Base-by-base conservation (phyloP, 1,139 yeast genomes). In the Yamadazyma atlantica region DNA sequence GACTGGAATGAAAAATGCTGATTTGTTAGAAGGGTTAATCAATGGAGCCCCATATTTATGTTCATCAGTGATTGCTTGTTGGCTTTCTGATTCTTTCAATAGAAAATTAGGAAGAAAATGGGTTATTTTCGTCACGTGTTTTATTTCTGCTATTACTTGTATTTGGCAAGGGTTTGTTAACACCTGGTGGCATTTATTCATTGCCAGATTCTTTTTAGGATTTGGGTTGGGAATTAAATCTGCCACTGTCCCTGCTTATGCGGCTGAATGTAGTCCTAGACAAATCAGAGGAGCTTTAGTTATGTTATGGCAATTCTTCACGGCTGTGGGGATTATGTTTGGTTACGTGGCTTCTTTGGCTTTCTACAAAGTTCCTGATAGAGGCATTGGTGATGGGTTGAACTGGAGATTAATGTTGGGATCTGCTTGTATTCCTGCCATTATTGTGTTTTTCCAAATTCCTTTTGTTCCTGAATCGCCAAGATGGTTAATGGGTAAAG, bases 271-370 rank as follows among this genome's bases (percentile, higher is more conserved):
- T 57, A 69, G 88, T 4, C 95, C 95, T 2, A 80, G 85, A 29
- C 73, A 73, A 25, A 80, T 85, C 45, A 73, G 95, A 55, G 95
- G 95, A 44, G 79, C 89, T 4, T 65, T 86, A 45, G 89, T 85
- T 36, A 85, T 85, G 92, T 75, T 82, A 69, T 86, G 95, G 95
- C 95, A 86, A 64, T 76, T 84, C 59, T 85, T 85, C 75, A 86
- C 95, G 8, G 95, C 95, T 5, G 81, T 83, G 45, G 95, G 95
- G 54, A 85, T 86, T 53, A 83, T 85, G 80, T 68, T 86, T 51
- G 95, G 95, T 35, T 85, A 84, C 57, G 82, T 82, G 37, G 73
- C 85, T 35, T 74, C 81, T 15, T 66, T 85, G 40, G 87, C 87
- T 0, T 84, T 68, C 48, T 67, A 65, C 46, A 46, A 62, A 27